Evolutionary conservation across 1,284 basidiomycete species (phyloP).

Genomic region (Ustilago cynodontis): DNA sequence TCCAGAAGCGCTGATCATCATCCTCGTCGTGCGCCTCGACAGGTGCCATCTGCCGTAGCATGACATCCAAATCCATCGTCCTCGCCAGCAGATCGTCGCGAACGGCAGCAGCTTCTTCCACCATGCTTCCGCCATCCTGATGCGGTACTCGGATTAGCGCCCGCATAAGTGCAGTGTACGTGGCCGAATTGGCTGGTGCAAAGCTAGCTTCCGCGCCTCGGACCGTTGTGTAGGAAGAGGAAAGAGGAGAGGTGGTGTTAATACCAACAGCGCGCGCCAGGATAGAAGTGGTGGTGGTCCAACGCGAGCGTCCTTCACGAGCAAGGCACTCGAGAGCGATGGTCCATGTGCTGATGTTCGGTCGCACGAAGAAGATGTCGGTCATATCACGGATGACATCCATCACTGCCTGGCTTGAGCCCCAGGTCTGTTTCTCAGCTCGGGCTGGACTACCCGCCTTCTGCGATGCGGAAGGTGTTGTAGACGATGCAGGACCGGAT

Average conservation of each 20-base stretch:
- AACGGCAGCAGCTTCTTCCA: conserved; percentile 22
- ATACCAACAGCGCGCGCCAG: conserved; percentile 40
- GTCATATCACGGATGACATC: conserved; percentile 49
- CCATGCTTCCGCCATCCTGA: conserved; percentile 27
- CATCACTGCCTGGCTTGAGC: conserved; percentile 32
- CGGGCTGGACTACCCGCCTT: background rate
- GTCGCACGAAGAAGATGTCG: conserved; percentile 16
- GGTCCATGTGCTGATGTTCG: conserved; percentile 42
- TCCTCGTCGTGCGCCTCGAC: conserved; percentile 17
- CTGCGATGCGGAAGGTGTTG: background rate
- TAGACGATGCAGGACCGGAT: background rate
- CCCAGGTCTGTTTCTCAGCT: conserved; percentile 17
- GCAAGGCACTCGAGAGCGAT: conserved; percentile 47
- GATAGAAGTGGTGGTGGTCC: conserved; percentile 13
- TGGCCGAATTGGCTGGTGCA: conserved; percentile 29
- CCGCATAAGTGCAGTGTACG: conserved; percentile 41
- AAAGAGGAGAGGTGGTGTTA: conserved; percentile 16
- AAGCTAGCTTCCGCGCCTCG: conserved; percentile 7
- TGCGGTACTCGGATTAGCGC: conserved; percentile 27
- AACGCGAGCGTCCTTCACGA: conserved; percentile 28
- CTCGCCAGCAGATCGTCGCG: conserved; percentile 42
- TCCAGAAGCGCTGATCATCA: conserved; percentile 15
- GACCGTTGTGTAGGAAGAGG: background rate
- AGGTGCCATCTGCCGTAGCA: background rate
- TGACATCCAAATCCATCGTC: conserved; percentile 23